phyloP scores from a whole-genome alignment of 495 filamentous ascomycete species.

The Lophiostoma macrostomum region DNA sequence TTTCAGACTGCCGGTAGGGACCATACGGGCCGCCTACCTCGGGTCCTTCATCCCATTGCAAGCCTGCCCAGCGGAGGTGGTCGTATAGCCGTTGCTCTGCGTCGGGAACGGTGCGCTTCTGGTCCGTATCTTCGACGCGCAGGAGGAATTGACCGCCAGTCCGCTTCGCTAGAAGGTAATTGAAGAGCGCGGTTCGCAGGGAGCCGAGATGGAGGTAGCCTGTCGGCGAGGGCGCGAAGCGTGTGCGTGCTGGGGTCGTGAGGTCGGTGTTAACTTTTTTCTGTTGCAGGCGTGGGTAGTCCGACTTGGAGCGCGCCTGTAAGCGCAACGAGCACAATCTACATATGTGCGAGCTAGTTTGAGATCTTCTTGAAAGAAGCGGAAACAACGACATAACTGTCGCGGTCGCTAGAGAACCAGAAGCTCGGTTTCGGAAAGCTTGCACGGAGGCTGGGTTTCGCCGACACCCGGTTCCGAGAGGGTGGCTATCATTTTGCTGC shows the following conservation, averaged over 20 bases:
- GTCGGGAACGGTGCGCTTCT: conserved; percentile 74
- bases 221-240: conserved; percentile 94
- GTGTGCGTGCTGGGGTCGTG: conserved; percentile 70
- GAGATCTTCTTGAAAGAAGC: conserved; percentile 3
- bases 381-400: conserved; percentile 18
- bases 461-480: too few species aligned
- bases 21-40: conserved; percentile 73
- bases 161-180: conserved; percentile 80
- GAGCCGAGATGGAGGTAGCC: conserved; percentile 91
- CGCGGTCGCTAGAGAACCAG: too few species aligned
- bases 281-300: neutral
- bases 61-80: conserved; percentile 83
- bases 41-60: conserved; percentile 95
- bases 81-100: conserved; percentile 73
- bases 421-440: too few species aligned
- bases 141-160: conserved; percentile 92
- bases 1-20: conserved; percentile 81
- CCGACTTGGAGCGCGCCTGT: conserved; percentile 1
- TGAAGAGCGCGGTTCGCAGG: conserved; percentile 86
- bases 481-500: neutral
- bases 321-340: conserved; percentile 16
- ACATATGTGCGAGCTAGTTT: conserved; percentile 17
- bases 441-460: too few species aligned
- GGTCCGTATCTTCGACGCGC: conserved; percentile 93
- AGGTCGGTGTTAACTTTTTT: too few species aligned